Conservation (phyloP, 1,284 basidiomycete genomes). For the Microbotryum saponariae region DNA sequence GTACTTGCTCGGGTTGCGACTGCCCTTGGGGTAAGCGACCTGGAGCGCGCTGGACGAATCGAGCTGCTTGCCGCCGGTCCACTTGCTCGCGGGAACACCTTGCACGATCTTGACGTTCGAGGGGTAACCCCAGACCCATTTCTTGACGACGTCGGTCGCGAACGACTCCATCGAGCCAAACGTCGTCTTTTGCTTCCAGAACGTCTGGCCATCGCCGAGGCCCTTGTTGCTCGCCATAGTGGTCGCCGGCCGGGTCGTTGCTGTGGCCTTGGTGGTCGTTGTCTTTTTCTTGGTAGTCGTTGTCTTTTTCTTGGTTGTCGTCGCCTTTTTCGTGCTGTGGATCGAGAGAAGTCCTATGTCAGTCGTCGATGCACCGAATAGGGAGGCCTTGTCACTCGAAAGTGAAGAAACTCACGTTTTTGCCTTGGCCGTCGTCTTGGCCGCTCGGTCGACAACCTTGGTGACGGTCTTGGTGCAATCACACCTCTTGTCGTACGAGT, state of each 20-base stretch:
- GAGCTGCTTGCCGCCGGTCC: conserved; percentile 12
- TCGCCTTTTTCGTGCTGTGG: neutral
- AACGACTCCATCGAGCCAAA: conserved; percentile 17
- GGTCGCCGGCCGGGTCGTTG: neutral
- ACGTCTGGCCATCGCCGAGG: conserved; percentile 3
- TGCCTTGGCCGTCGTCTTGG: neutral
- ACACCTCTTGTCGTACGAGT: no score
- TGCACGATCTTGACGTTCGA: conserved; percentile 13
- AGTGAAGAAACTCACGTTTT: neutral
- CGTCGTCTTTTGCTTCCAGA: conserved; percentile 14
- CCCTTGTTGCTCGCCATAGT: neutral
- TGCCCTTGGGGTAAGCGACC: conserved; percentile 30
- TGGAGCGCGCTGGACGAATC: conserved; percentile 17
- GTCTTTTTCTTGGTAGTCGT: neutral
- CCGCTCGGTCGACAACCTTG: neutral
- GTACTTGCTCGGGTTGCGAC: conserved; percentile 21
- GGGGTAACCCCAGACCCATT: conserved; percentile 19
- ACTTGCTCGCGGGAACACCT: conserved; percentile 12
- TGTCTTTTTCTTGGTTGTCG: neutral
- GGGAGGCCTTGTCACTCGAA: no score
- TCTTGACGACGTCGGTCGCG: conserved; percentile 11
- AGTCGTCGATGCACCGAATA: no score
- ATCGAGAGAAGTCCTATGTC: no score
- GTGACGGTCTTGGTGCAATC: neutral
- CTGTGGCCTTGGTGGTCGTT: neutral